Conservation (phyloP, 257 asterid genomes). For the Nicotiana benthamiana region DNA sequence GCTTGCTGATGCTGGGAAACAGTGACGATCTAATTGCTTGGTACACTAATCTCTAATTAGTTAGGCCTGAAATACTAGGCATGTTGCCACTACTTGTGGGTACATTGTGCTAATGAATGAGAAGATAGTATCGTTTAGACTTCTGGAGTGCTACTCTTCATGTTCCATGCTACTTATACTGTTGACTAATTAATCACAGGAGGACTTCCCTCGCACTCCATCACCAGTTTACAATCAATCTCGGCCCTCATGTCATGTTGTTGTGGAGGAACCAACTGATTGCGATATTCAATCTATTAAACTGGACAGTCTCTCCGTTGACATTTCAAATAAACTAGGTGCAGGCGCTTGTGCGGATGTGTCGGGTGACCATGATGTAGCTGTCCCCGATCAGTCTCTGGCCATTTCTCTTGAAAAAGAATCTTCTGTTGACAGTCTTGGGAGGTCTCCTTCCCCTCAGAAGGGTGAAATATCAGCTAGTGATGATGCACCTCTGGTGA, state of each 20-base stretch:
- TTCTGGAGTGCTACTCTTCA: slow-evolving; percentile 2
- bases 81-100: neutral
- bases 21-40: neutral
- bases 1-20: neutral
- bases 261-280: slow-evolving; percentile 41
- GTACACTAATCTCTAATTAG: neutral
- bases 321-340: slow-evolving; percentile 28
- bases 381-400: slow-evolving; percentile 24
- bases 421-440: slow-evolving; percentile 21
- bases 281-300: slow-evolving; percentile 36
- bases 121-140: neutral
- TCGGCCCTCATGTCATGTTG: slow-evolving; percentile 37
- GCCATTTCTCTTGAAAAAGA: slow-evolving; percentile 18
- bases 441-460: slow-evolving; percentile 24
- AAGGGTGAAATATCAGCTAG: slow-evolving; percentile 28
- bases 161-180: slow-evolving; percentile 5
- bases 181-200: slow-evolving; percentile 34
- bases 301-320: slow-evolving; percentile 43
- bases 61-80: neutral
- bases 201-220: slow-evolving; percentile 72
- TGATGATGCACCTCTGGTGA: slow-evolving; percentile 25
- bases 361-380: slow-evolving; percentile 24
- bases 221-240: slow-evolving; percentile 62
- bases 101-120: slow-evolving; percentile 3
- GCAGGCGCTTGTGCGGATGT: slow-evolving; percentile 20